phyloP scores from a whole-genome alignment of 805 yeast species.

The Zygoascus bituminiphila region DNA sequence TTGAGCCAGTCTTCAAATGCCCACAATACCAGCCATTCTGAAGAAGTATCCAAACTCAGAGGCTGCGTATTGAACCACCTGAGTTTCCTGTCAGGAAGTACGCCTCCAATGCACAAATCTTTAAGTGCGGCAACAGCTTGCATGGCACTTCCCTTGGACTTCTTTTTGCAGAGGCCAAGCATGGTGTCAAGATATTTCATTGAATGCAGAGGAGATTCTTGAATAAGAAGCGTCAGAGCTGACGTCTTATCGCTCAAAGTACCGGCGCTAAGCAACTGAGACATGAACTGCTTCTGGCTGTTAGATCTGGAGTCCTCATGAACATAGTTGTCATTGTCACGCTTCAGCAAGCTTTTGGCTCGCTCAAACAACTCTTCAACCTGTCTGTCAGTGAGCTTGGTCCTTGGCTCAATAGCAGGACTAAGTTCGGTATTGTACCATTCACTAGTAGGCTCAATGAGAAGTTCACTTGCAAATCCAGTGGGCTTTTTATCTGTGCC shows the following conservation, averaged over 20 bases:
- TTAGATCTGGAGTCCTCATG: slow-evolving; percentile 67
- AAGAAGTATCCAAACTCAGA: slow-evolving; percentile 37
- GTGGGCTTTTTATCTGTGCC: slow-evolving; percentile 14
- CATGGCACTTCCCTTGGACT: slow-evolving; percentile 85
- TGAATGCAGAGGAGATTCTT: slow-evolving; percentile 92
- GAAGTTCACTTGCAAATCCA: slow-evolving; percentile 25
- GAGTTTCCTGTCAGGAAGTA: slow-evolving; percentile 76
- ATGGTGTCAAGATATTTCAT: slow-evolving; percentile 74
- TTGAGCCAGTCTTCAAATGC: slow-evolving; percentile 89
- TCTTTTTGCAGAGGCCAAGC: slow-evolving; percentile 73
- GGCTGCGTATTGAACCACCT: slow-evolving; percentile 72
- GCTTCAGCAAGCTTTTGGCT: slow-evolving; percentile 57
- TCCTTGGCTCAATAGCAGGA: slow-evolving; percentile 14
- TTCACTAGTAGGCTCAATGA: slow-evolving; percentile 54
- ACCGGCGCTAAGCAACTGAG: slow-evolving; percentile 85
- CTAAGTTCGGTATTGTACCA: slow-evolving; percentile 65
- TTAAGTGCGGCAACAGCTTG: slow-evolving; percentile 84
- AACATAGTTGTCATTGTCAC: slow-evolving; percentile 62
- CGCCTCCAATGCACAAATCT: slow-evolving; percentile 78
- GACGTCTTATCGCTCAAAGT: slow-evolving; percentile 92
- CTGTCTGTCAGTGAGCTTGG: slow-evolving; percentile 34
- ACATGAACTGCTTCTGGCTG: slow-evolving; percentile 78
- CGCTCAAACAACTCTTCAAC: slow-evolving; percentile 53
- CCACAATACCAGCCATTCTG: slow-evolving; percentile 57
- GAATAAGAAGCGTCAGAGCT: slow-evolving; percentile 84